These are phyloP conservation scores for Chlamydomonas applanata DNA, from an alignment of 139 green algal genomes.

Conservation along the genomic window DNA sequence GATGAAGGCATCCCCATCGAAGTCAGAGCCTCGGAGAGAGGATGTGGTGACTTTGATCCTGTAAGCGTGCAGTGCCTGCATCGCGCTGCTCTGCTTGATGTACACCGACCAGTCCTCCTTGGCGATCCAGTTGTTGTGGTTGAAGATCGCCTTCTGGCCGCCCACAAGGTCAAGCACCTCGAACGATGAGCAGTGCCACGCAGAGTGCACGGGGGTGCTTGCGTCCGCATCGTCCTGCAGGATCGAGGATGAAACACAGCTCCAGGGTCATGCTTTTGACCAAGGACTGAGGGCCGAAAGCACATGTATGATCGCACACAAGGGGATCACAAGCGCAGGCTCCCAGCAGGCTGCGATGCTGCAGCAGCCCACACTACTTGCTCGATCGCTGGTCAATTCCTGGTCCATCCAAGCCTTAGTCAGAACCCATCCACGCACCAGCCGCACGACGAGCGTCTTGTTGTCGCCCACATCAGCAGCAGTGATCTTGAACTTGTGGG, in stretches of 20 bases:
- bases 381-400: too few relatives aligned
- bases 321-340: too few relatives aligned
- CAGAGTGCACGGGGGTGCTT: neutral
- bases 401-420: too few relatives aligned
- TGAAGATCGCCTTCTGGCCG: conserved; percentile 8
- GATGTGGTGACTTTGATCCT: conserved; percentile 1
- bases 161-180: too few relatives aligned
- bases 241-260: too few relatives aligned
- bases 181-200: too few relatives aligned
- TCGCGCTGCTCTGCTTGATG: neutral
- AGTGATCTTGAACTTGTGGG: conserved; percentile 10
- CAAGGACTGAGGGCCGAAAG: too few relatives aligned
- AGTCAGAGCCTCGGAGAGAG: conserved; percentile 2
- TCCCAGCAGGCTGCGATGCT: too few relatives aligned
- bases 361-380: too few relatives aligned
- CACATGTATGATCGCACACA: too few relatives aligned
- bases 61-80: conserved; percentile 14
- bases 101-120: neutral
- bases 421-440: neutral
- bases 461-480: neutral
- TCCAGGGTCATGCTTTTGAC: too few relatives aligned
- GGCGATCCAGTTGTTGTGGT: conserved; percentile 8
- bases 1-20: conserved; percentile 17
- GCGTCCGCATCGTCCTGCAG: neutral
- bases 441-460: neutral